Evolutionary conservation across 2,329 filamentous ascomycete genomes (phyloP), one percentile per base, ranked within the genome.

Genomic region (Sclerotinia subarctica): DNA sequence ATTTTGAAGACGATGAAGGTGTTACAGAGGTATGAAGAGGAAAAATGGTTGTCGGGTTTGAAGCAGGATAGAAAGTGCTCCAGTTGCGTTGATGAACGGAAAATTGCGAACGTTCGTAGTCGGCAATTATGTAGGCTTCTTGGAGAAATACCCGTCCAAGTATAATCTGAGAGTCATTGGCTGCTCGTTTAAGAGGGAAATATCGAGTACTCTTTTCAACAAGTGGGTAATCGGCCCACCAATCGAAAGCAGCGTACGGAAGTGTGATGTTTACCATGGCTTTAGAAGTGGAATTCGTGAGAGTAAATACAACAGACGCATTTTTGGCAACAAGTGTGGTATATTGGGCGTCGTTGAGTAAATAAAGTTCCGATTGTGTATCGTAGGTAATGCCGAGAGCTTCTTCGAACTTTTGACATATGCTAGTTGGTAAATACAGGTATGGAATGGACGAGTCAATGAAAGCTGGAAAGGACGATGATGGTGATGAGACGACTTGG

Each of bases 111-210:
- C 78, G 78, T 70, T 81, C 79, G 66, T 81, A 81, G 71, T 82
- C 79, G 47, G 76, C 78, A 13, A 75, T 73, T 5, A 76, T 58
- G 56, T 76, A 74, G 11, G 78, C 77, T 73, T 81, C 79, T 72
- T 81, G 80, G 21, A 81, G 71, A 68, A 81, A 81, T 11, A 75
- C 72, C 62, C 80, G 74, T n/a, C 80, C 79, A 51, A 81, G 74
- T 10, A 76, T 78, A 58, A 75, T 78, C 66, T 80, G 76, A 47
- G 74, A 75, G 11, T 73, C 71, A 58, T 78, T 76, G 0, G 70
- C 68, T 3, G 79, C 76, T 71, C 73, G 75, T 56, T 78, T 77
- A 8, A 81, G 68, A 10, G 80, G 80, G 66, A 81, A 81, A 69
- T 81, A 81, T 5, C 72, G 67, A 24, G 71, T 73, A n/a, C 69